phyloP scores from a whole-genome alignment of 2,329 filamentous ascomycete species.

The Epichloe gansuensis region DNA sequence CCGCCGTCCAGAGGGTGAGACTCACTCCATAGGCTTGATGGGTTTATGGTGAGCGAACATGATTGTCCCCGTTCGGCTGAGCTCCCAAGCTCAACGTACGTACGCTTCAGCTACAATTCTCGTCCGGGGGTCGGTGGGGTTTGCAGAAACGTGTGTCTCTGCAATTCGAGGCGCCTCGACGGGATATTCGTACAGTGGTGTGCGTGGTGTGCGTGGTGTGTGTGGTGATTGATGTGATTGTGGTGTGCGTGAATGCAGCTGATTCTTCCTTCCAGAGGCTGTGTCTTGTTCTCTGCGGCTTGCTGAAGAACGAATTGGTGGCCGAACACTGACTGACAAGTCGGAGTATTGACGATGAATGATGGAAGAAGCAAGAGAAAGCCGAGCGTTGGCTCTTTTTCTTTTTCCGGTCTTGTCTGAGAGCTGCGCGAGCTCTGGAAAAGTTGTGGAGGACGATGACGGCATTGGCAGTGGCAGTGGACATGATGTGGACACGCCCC shows the following conservation, averaged over 20 bases:
- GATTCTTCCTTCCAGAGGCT: too few relatives aligned
- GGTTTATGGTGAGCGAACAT: slow-evolving; percentile 27
- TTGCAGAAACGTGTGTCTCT: not conserved
- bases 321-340: not conserved
- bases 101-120: not conserved
- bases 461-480: not conserved
- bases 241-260: not conserved
- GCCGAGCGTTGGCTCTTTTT: not conserved
- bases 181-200: not conserved
- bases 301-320: not conserved
- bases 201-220: too few relatives aligned
- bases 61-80: slow-evolving; percentile 7
- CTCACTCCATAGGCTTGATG: slow-evolving; percentile 28
- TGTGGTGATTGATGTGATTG: not conserved
- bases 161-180: not conserved
- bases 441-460: not conserved
- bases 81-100: slow-evolving; percentile 3
- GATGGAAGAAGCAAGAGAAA: not conserved
- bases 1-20: slow-evolving; percentile 2
- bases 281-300: not conserved
- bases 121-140: not conserved
- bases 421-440: not conserved
- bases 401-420: not conserved
- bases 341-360: not conserved
- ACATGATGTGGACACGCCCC: not conserved